A percentile compares a stretch with the other conserved stretches of the same genome.
These are phyloP conservation scores for Phytophthora sansomeana DNA, from an alignment of 352 stramenopile species.

Conservation along the genomic window DNA sequence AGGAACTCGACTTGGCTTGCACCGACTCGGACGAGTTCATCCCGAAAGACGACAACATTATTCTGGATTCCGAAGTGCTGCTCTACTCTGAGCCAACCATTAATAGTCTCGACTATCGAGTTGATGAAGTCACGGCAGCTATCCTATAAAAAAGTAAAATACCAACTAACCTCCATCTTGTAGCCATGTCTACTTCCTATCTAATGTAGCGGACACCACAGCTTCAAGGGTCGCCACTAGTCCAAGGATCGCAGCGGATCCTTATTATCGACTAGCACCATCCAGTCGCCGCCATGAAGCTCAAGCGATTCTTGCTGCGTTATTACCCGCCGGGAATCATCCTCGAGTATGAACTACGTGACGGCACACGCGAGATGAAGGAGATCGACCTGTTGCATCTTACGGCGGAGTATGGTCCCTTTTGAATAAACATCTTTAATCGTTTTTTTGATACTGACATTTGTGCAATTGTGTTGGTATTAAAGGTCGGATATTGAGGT, in stretches of 20 bases:
- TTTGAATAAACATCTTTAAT: neutral
- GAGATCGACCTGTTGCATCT: conserved; percentile 96
- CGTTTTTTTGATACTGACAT: neutral
- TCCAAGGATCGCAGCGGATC: conserved; percentile 26
- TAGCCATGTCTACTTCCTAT: conserved; percentile 23
- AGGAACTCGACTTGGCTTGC: no score
- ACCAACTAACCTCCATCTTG: neutral
- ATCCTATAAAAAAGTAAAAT: neutral
- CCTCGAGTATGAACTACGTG: conserved; percentile 95
- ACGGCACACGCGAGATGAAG: conserved; percentile 95
- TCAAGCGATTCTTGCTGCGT: conserved; percentile 95
- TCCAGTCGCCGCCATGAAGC: conserved; percentile 85
- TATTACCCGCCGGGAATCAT: conserved; percentile 97
- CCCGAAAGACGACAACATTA: no score
- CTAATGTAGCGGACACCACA: conserved; percentile 29
- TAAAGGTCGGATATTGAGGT: conserved; percentile 93
- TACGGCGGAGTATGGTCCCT: conserved; percentile 84
- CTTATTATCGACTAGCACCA: conserved; percentile 16
- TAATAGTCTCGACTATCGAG: no score
- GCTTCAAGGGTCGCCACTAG: conserved; percentile 24
- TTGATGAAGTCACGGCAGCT: no score
- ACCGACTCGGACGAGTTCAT: no score
- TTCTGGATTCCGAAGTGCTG: no score
- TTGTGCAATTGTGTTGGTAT: neutral
- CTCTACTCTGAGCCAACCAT: no score